phyloP scores from a whole-genome alignment of 345 rosid species.

The Rhodamnia rubescens region DNA sequence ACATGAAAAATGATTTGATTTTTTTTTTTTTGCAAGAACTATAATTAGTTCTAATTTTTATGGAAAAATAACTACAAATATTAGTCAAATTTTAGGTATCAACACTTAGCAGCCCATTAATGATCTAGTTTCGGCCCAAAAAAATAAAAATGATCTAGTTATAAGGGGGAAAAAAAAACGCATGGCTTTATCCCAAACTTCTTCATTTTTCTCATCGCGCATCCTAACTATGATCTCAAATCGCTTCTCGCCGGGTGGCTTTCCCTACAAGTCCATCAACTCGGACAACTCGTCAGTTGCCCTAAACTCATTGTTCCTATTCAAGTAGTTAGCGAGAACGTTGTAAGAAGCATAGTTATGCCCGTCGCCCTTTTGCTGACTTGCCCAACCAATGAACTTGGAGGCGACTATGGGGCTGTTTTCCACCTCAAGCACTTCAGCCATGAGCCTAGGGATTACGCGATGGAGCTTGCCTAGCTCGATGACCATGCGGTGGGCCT shows the following conservation, averaged over 20 bases:
- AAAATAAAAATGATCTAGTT: constrained; percentile 6
- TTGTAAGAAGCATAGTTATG: constrained; percentile 66
- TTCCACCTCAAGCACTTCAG: constrained; percentile 60
- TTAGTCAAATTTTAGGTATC: too few relatives aligned
- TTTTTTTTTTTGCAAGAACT: too few relatives aligned
- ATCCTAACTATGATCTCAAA: constrained; percentile 78
- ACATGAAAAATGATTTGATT: too few relatives aligned
- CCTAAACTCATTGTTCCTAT: too few relatives aligned
- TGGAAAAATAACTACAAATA: too few relatives aligned
- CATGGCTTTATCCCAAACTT: constrained; percentile 59
- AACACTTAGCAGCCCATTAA: constrained; percentile 67
- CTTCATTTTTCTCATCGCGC: constrained; percentile 85
- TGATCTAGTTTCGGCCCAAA: constrained; percentile 5
- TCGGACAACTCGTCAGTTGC: constrained; percentile 77
- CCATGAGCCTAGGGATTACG: constrained; percentile 58
- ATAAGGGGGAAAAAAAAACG: constrained; percentile 30
- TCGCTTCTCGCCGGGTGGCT: constrained; percentile 60
- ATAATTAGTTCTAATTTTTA: too few relatives aligned
- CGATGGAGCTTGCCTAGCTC: constrained; percentile 77
- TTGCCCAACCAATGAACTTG: constrained; percentile 81
- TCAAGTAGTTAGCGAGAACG: constrained; percentile 73
- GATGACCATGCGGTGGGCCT: constrained; percentile 40
- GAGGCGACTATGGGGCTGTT: constrained; percentile 41
- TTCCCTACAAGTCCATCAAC: constrained; percentile 73
- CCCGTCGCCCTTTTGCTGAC: constrained; percentile 66